Conservation (phyloP, 164 flowering plant genomes). For the Chimonanthus praecox region DNA sequence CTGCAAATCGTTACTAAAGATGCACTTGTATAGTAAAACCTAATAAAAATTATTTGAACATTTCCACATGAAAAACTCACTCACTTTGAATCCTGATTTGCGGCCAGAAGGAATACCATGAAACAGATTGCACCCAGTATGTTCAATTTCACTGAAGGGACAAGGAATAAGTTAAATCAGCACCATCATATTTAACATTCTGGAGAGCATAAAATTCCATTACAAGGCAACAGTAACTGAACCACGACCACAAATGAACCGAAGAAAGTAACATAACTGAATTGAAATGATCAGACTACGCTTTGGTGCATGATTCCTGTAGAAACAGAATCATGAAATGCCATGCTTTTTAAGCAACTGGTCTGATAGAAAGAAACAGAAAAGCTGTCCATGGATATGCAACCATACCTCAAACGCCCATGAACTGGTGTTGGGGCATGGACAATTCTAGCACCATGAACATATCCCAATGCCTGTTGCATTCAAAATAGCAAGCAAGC, state of each 20-base stretch:
- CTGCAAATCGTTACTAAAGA: too few species aligned
- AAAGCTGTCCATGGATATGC: background rate
- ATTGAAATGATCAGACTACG: background rate
- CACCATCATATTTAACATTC: constrained; percentile 2
- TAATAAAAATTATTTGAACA: too few species aligned
- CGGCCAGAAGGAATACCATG: constrained; percentile 77
- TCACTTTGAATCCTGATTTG: constrained; percentile 91
- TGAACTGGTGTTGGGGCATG: constrained; percentile 93
- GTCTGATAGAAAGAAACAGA: background rate
- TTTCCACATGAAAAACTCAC: constrained; percentile 9
- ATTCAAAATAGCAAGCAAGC: background rate
- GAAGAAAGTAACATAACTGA: background rate
- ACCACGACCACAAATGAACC: background rate
- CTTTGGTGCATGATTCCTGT: background rate
- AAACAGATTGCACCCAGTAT: constrained; percentile 61
- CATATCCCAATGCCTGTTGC: constrained; percentile 87
- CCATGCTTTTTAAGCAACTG: background rate
- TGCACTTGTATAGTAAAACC: too few species aligned
- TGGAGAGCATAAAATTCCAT: constrained; percentile 3
- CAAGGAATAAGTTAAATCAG: constrained; percentile 11
- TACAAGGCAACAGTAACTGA: constrained; percentile 7
- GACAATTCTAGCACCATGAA: constrained; percentile 75
- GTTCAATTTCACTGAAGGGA: constrained; percentile 79
- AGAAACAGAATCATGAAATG: background rate
- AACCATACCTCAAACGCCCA: constrained; percentile 84